phyloP scores from a whole-genome alignment of 1,139 yeast species.

The Meyerozyma athensensis region DNA sequence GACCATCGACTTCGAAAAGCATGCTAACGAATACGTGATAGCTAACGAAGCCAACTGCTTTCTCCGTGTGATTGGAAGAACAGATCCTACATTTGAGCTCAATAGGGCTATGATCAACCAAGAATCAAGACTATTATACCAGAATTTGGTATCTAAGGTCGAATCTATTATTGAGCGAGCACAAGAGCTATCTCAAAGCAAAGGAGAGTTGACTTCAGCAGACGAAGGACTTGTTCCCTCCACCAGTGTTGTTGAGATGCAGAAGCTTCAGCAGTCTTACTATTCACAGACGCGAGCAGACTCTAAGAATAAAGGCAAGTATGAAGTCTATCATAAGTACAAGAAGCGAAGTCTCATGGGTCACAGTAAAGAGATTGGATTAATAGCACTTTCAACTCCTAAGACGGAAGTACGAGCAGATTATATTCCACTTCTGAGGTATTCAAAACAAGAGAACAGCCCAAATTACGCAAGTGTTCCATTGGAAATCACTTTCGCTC shows the following conservation, averaged over 20 bases:
- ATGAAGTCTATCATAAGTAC: constrained; percentile 31
- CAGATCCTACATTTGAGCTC: constrained; percentile 23
- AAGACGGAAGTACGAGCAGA: constrained; percentile 22
- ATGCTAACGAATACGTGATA: constrained; percentile 33
- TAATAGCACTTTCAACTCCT: constrained; percentile 31
- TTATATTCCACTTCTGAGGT: constrained; percentile 17
- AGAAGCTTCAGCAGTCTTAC: constrained; percentile 30
- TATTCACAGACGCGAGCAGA: constrained; percentile 16
- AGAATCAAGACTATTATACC: constrained; percentile 27
- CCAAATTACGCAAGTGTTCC: constrained; percentile 21
- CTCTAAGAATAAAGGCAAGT: constrained; percentile 8
- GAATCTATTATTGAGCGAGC: constrained; percentile 24
- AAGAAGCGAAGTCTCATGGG: constrained; percentile 31
- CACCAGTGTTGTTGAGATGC: constrained; percentile 20
- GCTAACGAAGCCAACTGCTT: constrained; percentile 30
- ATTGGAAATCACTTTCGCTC: constrained; percentile 22
- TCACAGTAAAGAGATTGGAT: constrained; percentile 27
- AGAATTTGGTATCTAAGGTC: constrained; percentile 24
- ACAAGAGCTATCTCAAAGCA: constrained; percentile 13
- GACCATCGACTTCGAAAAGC: constrained; percentile 13
- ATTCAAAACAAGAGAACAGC: constrained; percentile 8
- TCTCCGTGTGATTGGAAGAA: constrained; percentile 22
- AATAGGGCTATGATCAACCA: constrained; percentile 30
- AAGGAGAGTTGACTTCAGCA: not conserved
- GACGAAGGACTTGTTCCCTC: constrained; percentile 6